These are phyloP conservation scores for Myxozyma geophila DNA, from an alignment of 805 yeast species.

Conservation along the genomic window DNA sequence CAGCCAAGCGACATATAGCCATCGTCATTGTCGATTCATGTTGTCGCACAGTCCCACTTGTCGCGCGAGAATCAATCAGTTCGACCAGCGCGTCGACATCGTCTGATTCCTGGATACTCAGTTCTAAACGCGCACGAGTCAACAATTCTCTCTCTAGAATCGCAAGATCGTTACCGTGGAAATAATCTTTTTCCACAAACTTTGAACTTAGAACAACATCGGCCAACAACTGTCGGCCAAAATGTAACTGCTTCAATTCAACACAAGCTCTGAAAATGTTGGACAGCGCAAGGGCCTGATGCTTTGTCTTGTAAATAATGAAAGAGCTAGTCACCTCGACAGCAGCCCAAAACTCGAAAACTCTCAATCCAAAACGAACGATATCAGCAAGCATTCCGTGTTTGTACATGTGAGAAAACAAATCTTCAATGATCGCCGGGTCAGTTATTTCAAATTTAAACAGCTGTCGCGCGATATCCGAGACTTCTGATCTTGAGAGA, in stretches of 20 bases:
- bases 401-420: conserved; percentile 20
- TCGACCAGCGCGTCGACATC: background rate
- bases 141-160: conserved; percentile 10
- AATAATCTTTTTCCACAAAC: background rate
- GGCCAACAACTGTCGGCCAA: conserved; percentile 21
- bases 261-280: conserved; percentile 21
- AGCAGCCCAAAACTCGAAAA: conserved; percentile 19
- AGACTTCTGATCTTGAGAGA: conserved; percentile 15
- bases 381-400: conserved; percentile 25
- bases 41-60: background rate
- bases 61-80: background rate
- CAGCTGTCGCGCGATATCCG: conserved; percentile 9
- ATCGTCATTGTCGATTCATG: conserved; percentile 12
- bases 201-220: conserved; percentile 6
- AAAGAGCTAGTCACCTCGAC: conserved; percentile 8
- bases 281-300: conserved; percentile 11
- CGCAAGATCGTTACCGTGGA: background rate
- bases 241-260: conserved; percentile 4
- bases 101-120: background rate
- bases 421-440: background rate
- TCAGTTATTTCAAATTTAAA: conserved; percentile 1
- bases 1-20: conserved; percentile 6
- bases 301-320: background rate
- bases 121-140: conserved; percentile 17
- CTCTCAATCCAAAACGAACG: conserved; percentile 10